Evolutionary conservation across 2,329 filamentous ascomycete genomes (phyloP).

Genomic region (Verticillium zaregamsianum): DNA sequence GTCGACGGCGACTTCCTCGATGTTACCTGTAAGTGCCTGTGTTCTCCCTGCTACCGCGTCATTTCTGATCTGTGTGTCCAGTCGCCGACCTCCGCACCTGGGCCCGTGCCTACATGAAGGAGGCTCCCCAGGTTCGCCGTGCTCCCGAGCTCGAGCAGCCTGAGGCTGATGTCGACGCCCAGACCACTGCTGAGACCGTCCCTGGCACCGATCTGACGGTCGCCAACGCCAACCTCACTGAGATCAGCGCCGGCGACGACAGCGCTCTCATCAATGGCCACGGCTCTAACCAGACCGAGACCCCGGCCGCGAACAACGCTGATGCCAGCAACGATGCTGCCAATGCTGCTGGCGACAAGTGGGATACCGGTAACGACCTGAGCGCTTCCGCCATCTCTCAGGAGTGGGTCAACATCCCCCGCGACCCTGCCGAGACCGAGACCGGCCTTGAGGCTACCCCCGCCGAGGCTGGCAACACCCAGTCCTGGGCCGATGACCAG

Average conservation of each 20-base stretch:
- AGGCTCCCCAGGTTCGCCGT: constrained; percentile 26
- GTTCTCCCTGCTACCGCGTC: background rate
- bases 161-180: constrained; percentile 10
- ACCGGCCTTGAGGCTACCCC: constrained; percentile 58
- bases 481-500: constrained; percentile 82
- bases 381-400: constrained; percentile 40
- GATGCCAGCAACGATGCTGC: constrained; percentile 48
- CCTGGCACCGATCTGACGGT: constrained; percentile 60
- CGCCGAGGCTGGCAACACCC: constrained; percentile 43
- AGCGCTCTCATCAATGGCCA: constrained; percentile 38
- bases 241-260: constrained; percentile 51
- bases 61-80: constrained; percentile 9
- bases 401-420: constrained; percentile 64
- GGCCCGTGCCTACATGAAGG: constrained; percentile 5
- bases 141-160: constrained; percentile 16
- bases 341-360: constrained; percentile 62
- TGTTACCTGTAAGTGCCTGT: constrained; percentile 62
- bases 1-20: constrained; percentile 61
- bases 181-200: constrained; percentile 12
- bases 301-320: constrained; percentile 42
- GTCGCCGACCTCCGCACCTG: constrained; percentile 24
- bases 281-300: constrained; percentile 30
- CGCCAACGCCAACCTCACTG: constrained; percentile 62
- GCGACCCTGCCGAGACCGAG: constrained; percentile 71
- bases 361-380: constrained; percentile 49